Conservation (phyloP, 495 filamentous ascomycete species). For the Diplogelasinospora grovesii region DNA sequence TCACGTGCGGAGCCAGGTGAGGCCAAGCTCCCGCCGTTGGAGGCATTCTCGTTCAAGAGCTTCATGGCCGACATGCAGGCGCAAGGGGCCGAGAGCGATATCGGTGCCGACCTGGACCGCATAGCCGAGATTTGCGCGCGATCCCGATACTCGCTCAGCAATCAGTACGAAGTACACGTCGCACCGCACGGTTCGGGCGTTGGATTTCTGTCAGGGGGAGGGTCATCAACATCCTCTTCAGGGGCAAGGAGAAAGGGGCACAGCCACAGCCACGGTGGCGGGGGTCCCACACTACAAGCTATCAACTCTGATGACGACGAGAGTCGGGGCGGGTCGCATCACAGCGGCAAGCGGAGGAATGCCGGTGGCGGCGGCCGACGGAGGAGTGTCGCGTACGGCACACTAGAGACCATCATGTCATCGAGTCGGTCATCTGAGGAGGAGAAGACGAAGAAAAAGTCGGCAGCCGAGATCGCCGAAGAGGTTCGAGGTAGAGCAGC, state of each 20-base stretch:
- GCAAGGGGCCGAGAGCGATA: conserved; percentile 22
- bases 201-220: conserved; percentile 20
- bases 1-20: conserved; percentile 16
- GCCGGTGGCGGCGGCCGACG: conserved; percentile 29
- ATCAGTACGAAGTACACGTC: conserved; percentile 55
- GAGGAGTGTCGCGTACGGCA: conserved; percentile 44
- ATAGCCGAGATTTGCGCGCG: conserved; percentile 54
- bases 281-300: conserved; percentile 43
- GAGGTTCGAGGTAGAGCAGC: conserved; percentile 42
- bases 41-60: conserved; percentile 53
- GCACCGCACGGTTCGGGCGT: conserved; percentile 46
- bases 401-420: conserved; percentile 52
- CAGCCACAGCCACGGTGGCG: conserved; percentile 9
- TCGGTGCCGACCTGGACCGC: conserved; percentile 45
- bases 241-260: conserved; percentile 16
- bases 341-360: conserved; percentile 22
- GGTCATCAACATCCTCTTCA: conserved; percentile 6
- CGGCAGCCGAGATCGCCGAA: conserved; percentile 41
- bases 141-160: conserved; percentile 48
- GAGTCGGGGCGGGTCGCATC: conserved; percentile 9
- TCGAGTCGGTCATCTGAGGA: conserved; percentile 50
- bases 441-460: conserved; percentile 42
- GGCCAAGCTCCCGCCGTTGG: conserved; percentile 41
- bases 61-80: conserved; percentile 46
- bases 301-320: conserved; percentile 44